phyloP scores from a whole-genome alignment of 768 basidiomycete species.

The Mycena alexandri region DNA sequence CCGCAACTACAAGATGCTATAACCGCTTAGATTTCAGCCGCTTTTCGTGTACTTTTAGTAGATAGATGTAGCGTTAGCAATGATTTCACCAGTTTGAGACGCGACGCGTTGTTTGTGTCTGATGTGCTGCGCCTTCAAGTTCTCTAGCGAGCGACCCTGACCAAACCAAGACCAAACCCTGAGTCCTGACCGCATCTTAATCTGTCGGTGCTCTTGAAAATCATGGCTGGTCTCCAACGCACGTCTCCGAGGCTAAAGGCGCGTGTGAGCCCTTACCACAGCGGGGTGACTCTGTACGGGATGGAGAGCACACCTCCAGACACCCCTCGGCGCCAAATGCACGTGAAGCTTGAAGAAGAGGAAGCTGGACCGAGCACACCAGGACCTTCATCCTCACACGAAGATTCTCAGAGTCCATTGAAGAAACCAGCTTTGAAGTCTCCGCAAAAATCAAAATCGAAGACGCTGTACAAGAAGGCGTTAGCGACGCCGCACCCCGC shows the following conservation, averaged over 20 bases:
- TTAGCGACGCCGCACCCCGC: constrained; percentile 74
- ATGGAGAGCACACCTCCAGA: constrained; percentile 39
- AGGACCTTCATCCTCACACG: constrained; percentile 9
- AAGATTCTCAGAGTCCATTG: constrained; percentile 34
- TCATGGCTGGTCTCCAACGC: constrained; percentile 44
- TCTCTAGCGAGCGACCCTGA: no score
- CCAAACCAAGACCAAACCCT: no score
- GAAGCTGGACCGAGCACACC: constrained; percentile 9
- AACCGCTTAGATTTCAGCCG: not conserved
- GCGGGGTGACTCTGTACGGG: constrained; percentile 57
- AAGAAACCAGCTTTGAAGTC: constrained; percentile 46
- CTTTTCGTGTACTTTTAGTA: not conserved
- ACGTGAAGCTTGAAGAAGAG: constrained; percentile 46
- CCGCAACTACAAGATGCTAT: not conserved
- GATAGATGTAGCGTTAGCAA: constrained; percentile 3
- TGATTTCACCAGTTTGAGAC: no score
- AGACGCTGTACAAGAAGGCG: constrained; percentile 51
- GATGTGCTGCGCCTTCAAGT: not conserved
- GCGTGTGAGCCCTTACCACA: constrained; percentile 59
- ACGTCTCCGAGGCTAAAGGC: constrained; percentile 50
- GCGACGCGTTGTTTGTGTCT: not conserved
- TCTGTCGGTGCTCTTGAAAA: constrained; percentile 47
- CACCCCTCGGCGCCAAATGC: constrained; percentile 45
- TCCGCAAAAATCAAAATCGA: constrained; percentile 69
- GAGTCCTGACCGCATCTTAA: no score